These are phyloP conservation scores for Xylariaceae sp. DNA, from an alignment of 2,329 filamentous ascomycete genomes.

Conservation along the genomic window DNA sequence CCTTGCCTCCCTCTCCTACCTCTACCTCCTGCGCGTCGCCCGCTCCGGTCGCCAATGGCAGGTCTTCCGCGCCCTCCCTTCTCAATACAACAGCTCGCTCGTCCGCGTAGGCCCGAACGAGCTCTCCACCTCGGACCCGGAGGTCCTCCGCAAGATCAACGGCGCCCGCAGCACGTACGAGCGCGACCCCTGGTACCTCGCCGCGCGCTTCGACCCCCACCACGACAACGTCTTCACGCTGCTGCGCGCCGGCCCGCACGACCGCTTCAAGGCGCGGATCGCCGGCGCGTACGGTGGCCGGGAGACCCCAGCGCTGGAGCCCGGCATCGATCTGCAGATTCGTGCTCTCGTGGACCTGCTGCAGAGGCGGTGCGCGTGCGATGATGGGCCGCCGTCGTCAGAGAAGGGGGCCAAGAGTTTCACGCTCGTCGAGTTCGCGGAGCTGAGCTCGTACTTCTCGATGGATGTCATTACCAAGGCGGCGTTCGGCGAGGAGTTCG, in stretches of 20 bases:
- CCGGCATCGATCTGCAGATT: constrained; percentile 24
- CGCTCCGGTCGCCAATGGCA: constrained; percentile 21
- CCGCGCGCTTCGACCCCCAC: constrained; percentile 47
- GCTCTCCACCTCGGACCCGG: constrained; percentile 35
- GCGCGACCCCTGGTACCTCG: constrained; percentile 41
- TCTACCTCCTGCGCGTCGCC: constrained; percentile 33
- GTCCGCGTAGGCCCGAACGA: constrained; percentile 40
- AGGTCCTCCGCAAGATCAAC: constrained; percentile 33
- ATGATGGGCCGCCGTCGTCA: not conserved
- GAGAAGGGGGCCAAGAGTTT: no score
- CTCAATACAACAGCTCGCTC: constrained; percentile 28
- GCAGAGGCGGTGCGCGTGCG: not conserved
- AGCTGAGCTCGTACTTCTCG: constrained; percentile 43
- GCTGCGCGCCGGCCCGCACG: constrained; percentile 38
- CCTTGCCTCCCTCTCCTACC: constrained; percentile 33
- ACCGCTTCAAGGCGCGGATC: constrained; percentile 35
- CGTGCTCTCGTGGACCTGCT: not conserved
- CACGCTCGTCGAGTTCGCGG: constrained; percentile 36
- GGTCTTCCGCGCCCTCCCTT: constrained; percentile 10
- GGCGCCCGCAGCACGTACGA: constrained; percentile 33
- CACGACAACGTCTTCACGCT: constrained; percentile 49
- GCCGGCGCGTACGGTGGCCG: constrained; percentile 10
- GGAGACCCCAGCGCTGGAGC: constrained; percentile 6
- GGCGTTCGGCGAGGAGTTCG: constrained; percentile 44
- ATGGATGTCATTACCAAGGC: constrained; percentile 48